phyloP scores from a whole-genome alignment of 768 basidiomycete species.

The Leucocoprinus sp. region DNA sequence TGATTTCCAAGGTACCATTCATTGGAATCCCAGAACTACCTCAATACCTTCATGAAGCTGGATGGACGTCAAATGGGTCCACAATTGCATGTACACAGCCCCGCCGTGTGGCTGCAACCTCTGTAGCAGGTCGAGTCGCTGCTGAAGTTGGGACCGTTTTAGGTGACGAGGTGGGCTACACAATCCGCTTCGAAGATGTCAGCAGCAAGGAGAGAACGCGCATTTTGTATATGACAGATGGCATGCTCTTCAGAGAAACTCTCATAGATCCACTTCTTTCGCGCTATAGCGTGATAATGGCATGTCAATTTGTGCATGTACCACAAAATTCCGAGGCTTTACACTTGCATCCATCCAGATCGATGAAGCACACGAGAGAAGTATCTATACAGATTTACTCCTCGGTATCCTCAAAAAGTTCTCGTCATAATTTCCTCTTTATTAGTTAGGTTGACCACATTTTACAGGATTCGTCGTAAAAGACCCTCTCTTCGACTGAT shows the following conservation, averaged over 20 bases:
- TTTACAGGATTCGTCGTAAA: slow-evolving; percentile 77
- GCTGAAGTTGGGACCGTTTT: slow-evolving; percentile 83
- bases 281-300: slow-evolving; percentile 95
- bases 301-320: slow-evolving; percentile 20
- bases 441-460: slow-evolving; percentile 1
- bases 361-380: slow-evolving; percentile 96
- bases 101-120: slow-evolving; percentile 88
- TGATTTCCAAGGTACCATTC: slow-evolving; percentile 8
- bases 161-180: slow-evolving; percentile 96
- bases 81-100: slow-evolving; percentile 93
- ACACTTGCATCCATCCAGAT: slow-evolving; percentile 41
- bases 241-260: slow-evolving; percentile 94
- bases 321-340: slow-evolving; percentile 3
- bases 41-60: slow-evolving; percentile 88
- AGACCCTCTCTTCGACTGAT: slow-evolving; percentile 85
- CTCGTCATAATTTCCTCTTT: slow-evolving; percentile 11
- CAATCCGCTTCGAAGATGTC: slow-evolving; percentile 94
- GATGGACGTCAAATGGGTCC: slow-evolving; percentile 81
- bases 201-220: slow-evolving; percentile 77
- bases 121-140: slow-evolving; percentile 86
- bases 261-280: slow-evolving; percentile 88
- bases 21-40: slow-evolving; percentile 64
- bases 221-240: slow-evolving; percentile 96
- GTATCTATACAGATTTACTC: slow-evolving; percentile 90
- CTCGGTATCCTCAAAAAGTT: slow-evolving; percentile 93